These are phyloP conservation scores for Acer negundo DNA, from an alignment of 345 rosid species.

Conservation along the genomic window DNA sequence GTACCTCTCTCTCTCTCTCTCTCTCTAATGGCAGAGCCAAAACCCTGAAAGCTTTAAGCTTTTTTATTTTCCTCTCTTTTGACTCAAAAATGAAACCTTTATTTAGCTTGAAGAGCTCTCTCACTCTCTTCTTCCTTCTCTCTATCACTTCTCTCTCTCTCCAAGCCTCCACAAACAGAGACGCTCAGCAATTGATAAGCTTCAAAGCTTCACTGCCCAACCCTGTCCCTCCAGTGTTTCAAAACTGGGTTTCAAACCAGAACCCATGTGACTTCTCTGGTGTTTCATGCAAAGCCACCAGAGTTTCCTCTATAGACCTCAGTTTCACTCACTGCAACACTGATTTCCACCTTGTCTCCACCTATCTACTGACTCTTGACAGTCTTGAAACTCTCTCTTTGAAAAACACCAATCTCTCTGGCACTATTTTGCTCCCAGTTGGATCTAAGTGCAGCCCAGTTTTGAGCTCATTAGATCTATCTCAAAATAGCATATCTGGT, in stretches of 20 bases:
- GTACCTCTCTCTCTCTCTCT: constrained; percentile 11
- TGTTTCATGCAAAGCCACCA: constrained; percentile 58
- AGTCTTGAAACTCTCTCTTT: constrained; percentile 58
- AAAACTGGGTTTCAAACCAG: constrained; percentile 56
- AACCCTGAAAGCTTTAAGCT: constrained; percentile 33
- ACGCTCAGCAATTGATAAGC: constrained; percentile 57
- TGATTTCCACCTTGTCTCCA: constrained; percentile 61
- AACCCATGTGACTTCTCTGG: constrained; percentile 73
- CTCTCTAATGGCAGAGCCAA: constrained; percentile 52
- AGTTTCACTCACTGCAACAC: constrained; percentile 37
- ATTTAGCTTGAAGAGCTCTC: not conserved
- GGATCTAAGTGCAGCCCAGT: constrained; percentile 69
- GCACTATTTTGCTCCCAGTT: constrained; percentile 51
- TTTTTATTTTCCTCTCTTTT: not conserved
- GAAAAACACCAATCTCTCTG: constrained; percentile 53
- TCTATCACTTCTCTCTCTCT: constrained; percentile 28
- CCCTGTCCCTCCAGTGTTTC: constrained; percentile 41
- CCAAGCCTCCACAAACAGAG: constrained; percentile 37
- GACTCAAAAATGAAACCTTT: constrained; percentile 27
- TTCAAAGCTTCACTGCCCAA: constrained; percentile 57
- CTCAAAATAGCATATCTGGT: constrained; percentile 65
- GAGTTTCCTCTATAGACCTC: constrained; percentile 66
- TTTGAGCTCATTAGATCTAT: constrained; percentile 70
- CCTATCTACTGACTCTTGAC: constrained; percentile 53
- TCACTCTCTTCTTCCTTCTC: constrained; percentile 32